Base-by-base conservation (phyloP, 768 basidiomycete species). In the Termitomyces sp. region DNA sequence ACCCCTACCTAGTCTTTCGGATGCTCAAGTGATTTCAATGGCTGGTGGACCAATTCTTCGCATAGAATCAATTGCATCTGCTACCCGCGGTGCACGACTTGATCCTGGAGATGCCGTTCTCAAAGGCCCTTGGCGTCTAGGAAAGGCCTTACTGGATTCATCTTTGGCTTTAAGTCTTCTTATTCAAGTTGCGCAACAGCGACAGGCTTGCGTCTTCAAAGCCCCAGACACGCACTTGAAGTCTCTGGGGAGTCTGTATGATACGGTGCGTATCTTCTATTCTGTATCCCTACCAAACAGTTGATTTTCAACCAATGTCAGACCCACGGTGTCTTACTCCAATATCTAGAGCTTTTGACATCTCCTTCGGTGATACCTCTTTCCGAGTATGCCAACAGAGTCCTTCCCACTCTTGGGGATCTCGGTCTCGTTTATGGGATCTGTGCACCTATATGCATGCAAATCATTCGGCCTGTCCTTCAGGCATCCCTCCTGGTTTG, bases 241-340 rank as follows among this genome's bases (percentile, higher is more conserved):
- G 73, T 89, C 91, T 1, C 73, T 98, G 45, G 90, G 89, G 21
- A 85, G 88, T 59, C 77, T 96, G 31, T 97, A 89, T 68, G 97
- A 99, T 71, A 83, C 86, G 54, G 96, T 95, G 66, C 67, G 92
- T 80, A 17, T 35, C 7, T 29, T 38, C 32, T 4, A 10, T 32
- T 23, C 17, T 45, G 11, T 56, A 25, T 40, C 23, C 14, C 43
- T 31, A 6, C 10, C 7, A 12, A 31, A 44, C 35, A 7, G 56
- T 58, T 66, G 55, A 66, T 57, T 48, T 56, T 54, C 57, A 29
- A 59, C 50, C 41, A 5, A 59, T 25, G 55, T 42, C 71, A 97
- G 95, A 92, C 86, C 8, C 95, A 98, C 61, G 94, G 90, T 4
- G 90, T 96, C 29, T 77, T 98, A 42, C 77, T 95, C 52, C 97